Percentiles rank a stretch among this genome's conserved stretches.
Conservation (phyloP, 1,284 basidiomycete species). For the Athelia psychrophila region DNA sequence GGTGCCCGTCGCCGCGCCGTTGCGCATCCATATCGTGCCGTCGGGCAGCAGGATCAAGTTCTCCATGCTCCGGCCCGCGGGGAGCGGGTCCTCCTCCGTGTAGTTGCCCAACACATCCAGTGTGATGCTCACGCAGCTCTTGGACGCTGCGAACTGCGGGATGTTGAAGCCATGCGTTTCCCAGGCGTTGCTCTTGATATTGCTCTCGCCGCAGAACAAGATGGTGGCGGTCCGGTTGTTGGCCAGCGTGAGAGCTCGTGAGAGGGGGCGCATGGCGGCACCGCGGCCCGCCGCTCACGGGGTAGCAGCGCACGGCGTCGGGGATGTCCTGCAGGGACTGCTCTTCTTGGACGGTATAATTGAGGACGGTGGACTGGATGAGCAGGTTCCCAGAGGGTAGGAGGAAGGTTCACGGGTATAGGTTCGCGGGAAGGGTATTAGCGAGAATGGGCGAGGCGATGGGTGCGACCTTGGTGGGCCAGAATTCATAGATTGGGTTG, state of each 20-base stretch:
- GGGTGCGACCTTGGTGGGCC: slow-evolving; percentile 53
- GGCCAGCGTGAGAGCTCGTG: slow-evolving; percentile 81
- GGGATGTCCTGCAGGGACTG: slow-evolving; percentile 56
- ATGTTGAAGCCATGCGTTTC: slow-evolving; percentile 53
- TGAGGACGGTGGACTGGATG: slow-evolving; percentile 70
- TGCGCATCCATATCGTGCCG: slow-evolving; percentile 75
- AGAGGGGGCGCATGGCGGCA: slow-evolving; percentile 80
- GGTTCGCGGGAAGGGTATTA: slow-evolving; percentile 56
- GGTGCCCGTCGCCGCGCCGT: slow-evolving; percentile 74
- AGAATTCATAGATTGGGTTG: slow-evolving; percentile 81
- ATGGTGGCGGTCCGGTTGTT: slow-evolving; percentile 88
- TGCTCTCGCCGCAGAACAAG: slow-evolving; percentile 85
- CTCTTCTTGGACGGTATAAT: slow-evolving; percentile 67
- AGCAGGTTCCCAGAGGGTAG: slow-evolving; percentile 52
- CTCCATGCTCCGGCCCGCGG: slow-evolving; percentile 75
- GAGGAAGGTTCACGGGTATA: slow-evolving; percentile 61
- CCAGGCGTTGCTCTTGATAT: slow-evolving; percentile 59
- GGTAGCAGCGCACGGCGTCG: slow-evolving; percentile 68
- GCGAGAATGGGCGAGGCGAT: slow-evolving; percentile 49
- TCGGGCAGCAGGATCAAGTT: slow-evolving; percentile 74
- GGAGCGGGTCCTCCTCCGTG: slow-evolving; percentile 63
- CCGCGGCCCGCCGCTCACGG: slow-evolving; percentile 78
- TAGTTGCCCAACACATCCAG: slow-evolving; percentile 54
- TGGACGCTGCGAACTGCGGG: slow-evolving; percentile 43
- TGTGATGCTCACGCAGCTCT: slow-evolving; percentile 57